A percentile compares a stretch with the other conserved stretches of the same genome.
phyloP scores from a whole-genome alignment of 1,284 basidiomycete species.

The Cutaneotrichosporon sp. region DNA sequence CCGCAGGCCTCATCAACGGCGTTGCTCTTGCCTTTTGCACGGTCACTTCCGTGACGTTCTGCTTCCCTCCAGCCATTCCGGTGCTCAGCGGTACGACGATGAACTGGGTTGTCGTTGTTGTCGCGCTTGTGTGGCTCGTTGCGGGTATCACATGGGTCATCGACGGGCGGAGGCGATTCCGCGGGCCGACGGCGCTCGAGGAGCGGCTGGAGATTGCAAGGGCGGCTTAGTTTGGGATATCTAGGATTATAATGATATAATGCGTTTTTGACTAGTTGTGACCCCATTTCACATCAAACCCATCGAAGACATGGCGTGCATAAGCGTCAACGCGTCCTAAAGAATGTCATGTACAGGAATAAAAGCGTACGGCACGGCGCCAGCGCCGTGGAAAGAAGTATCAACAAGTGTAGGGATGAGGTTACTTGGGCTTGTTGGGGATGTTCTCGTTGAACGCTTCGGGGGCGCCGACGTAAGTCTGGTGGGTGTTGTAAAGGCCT shows the following conservation, averaged over 20 bases:
- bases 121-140: constrained; percentile 44
- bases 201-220: constrained; percentile 12
- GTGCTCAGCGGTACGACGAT: constrained; percentile 49
- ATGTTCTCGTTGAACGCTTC: constrained; percentile 7
- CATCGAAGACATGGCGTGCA: too few species aligned
- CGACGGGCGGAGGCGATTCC: constrained; percentile 48
- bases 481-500: constrained; percentile 11
- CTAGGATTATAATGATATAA: neutral
- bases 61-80: constrained; percentile 56
- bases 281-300: neutral
- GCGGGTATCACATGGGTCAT: constrained; percentile 47
- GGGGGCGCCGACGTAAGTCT: neutral
- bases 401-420: neutral
- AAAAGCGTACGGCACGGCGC: neutral
- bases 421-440: constrained; percentile 5
- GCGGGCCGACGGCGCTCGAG: constrained; percentile 49
- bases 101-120: constrained; percentile 54
- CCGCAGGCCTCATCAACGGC: constrained; percentile 36
- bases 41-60: constrained; percentile 56
- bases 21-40: constrained; percentile 51
- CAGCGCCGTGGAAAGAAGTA: neutral
- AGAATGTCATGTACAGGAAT: neutral
- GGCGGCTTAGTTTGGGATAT: neutral
- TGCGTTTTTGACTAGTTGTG: neutral
- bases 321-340: neutral